Base-by-base conservation (phyloP, 495 filamentous ascomycete genomes). In the Annulohypoxylon maeteangense region DNA sequence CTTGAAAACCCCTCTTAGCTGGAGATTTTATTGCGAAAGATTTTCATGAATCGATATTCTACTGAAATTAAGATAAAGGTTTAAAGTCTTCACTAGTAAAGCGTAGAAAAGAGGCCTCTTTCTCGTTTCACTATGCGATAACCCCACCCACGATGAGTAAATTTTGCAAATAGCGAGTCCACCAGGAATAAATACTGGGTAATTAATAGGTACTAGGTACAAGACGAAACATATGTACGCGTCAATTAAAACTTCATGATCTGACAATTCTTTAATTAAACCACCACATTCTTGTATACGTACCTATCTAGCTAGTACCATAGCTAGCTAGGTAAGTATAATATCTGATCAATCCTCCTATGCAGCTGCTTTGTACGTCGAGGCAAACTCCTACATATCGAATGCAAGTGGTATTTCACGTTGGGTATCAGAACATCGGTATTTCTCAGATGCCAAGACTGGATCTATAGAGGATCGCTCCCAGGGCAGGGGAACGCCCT, bases 91-190 rank as follows among this genome's bases (percentile, higher is more conserved):
- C 12, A 3, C 55, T 22, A 58, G 36, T 7, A 60, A 32, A 36
- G 59, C 10, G n/a, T 27, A 27, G 16, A 34, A 58, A 27, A 34
- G 32, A 58, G 50, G 29, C 50, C 50, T 32, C 29, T n/a, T n/a
- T 53, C 8, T 54, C 27, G 14, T 32, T 54, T 47, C 51, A 27
- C 25, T 61, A 53, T 16, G 53, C 8, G 40, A 40, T 40, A 48
- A 40, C 50, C 59, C 66, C 66, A 68, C 51, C 50, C 18, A 34
- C 38, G 25, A 54, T 45, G 40, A 59, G 45, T 54, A 20, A 51
- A 65, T 50, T 42, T 51, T 58, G 16, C 29, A 50, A 58, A 54
- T 64, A 27, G 31, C 31, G 23, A 57, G 18, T 32, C 32, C 32
- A 38, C 32, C 53, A 22, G 18, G 29, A 14, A 23, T 56, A 40